Conservation (phyloP, 148 eudicot genomes). For the Tetragonia tetragonoides region DNA sequence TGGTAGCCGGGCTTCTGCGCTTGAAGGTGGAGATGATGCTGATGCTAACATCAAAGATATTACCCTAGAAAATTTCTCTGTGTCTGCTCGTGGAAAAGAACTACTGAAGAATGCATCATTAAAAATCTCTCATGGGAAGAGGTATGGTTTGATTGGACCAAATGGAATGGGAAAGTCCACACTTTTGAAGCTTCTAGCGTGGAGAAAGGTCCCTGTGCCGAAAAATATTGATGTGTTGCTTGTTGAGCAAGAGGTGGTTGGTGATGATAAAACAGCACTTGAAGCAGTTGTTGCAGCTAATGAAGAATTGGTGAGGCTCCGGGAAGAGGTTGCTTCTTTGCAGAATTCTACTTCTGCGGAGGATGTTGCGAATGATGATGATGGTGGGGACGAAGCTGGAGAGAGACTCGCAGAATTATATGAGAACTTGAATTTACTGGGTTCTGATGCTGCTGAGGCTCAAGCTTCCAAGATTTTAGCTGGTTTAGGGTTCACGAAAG, state of each 20-base stretch:
- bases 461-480: slow-evolving; percentile 77
- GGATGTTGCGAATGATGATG: slow-evolving; percentile 30
- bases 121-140: slow-evolving; percentile 66
- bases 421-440: slow-evolving; percentile 51
- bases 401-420: slow-evolving; percentile 64
- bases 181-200: slow-evolving; percentile 63
- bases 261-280: slow-evolving; percentile 65
- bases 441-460: slow-evolving; percentile 76
- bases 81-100: slow-evolving; percentile 69
- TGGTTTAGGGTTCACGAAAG: slow-evolving; percentile 66
- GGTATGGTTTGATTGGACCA: slow-evolving; percentile 70
- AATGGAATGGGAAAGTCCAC: slow-evolving; percentile 77
- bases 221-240: slow-evolving; percentile 66
- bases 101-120: slow-evolving; percentile 56
- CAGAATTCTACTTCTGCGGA: slow-evolving; percentile 35
- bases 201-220: slow-evolving; percentile 76
- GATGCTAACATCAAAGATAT: slow-evolving; percentile 61
- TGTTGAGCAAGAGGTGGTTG: slow-evolving; percentile 70
- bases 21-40: slow-evolving; percentile 55
- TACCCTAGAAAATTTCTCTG: slow-evolving; percentile 48
- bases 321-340: slow-evolving; percentile 54
- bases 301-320: slow-evolving; percentile 51
- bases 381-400: slow-evolving; percentile 38
- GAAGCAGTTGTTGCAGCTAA: slow-evolving; percentile 76
- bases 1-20: slow-evolving; percentile 47